phyloP scores from a whole-genome alignment of 2,329 filamentous ascomycete genomes.

The Aspergillus caelatus region DNA sequence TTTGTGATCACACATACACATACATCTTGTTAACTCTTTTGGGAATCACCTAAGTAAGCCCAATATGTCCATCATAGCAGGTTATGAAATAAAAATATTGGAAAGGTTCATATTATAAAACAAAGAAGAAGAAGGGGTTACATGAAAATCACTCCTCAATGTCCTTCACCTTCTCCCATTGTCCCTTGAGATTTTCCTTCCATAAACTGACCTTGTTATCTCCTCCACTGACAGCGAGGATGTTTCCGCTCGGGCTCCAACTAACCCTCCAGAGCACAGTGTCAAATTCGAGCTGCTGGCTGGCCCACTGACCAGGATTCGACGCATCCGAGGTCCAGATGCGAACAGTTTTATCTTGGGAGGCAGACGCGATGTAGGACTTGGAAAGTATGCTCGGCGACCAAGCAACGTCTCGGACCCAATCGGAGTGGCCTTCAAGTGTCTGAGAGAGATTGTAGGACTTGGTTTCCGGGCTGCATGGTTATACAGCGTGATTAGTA shows the following conservation, averaged over 20 bases:
- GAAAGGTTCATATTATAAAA: slow-evolving; percentile 1
- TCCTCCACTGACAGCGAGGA: slow-evolving; percentile 86
- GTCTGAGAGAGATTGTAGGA: slow-evolving; percentile 57
- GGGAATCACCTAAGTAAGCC: background rate
- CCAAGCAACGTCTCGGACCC: slow-evolving; percentile 98
- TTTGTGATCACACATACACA: slow-evolving; percentile 10
- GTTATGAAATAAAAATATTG: background rate
- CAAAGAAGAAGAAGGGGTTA: slow-evolving; percentile 17
- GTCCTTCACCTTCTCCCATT: slow-evolving; percentile 97
- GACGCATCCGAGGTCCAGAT: slow-evolving; percentile 86
- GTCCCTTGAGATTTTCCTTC: slow-evolving; percentile 96
- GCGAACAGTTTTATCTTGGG: slow-evolving; percentile 93
- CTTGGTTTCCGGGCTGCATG: slow-evolving; percentile 52
- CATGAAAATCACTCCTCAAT: slow-evolving; percentile 72
- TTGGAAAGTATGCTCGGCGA: slow-evolving; percentile 92
- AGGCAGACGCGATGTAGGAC: slow-evolving; percentile 93
- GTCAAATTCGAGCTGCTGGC: slow-evolving; percentile 84
- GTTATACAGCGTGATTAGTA: slow-evolving; percentile 8
- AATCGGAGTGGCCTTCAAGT: slow-evolving; percentile 83
- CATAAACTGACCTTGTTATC: slow-evolving; percentile 97
- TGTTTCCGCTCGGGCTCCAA: slow-evolving; percentile 97
- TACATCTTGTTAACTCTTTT: background rate
- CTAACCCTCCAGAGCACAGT: slow-evolving; percentile 92
- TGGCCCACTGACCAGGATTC: slow-evolving; percentile 74
- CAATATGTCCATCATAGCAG: background rate